Conservation (phyloP, 192 early-diverging fungal species). For the Backusella sp. region DNA sequence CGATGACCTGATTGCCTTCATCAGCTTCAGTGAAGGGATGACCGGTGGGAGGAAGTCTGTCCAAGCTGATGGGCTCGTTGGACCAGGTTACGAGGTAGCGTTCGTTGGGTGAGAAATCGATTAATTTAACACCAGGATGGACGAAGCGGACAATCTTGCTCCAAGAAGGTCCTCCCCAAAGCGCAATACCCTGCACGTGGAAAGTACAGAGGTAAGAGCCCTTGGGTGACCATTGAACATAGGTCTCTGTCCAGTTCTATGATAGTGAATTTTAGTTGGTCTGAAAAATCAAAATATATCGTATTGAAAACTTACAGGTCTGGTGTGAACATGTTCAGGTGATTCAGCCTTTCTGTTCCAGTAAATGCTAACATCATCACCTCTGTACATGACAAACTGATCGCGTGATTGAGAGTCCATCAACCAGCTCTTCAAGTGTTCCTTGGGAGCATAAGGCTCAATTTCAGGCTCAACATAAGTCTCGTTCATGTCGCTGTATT, state of each 20-base stretch:
- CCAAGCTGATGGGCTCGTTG: conserved; percentile 76
- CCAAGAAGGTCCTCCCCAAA: conserved; percentile 96
- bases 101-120: conserved; percentile 96
- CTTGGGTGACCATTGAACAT: conserved; percentile 92
- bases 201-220: conserved; percentile 93
- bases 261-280: neutral
- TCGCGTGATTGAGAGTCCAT: conserved; percentile 81
- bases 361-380: conserved; percentile 80
- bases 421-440: conserved; percentile 90
- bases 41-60: conserved; percentile 43
- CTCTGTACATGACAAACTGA: conserved; percentile 88
- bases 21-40: conserved; percentile 70
- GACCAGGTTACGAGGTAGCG: conserved; percentile 90
- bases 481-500: conserved; percentile 73
- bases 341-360: conserved; percentile 89
- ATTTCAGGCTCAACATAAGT: conserved; percentile 72
- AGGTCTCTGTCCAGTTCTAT: conserved; percentile 93
- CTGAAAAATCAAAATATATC: neutral
- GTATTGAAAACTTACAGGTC: conserved; percentile 39
- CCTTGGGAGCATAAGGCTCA: conserved; percentile 72
- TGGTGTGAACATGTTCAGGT: conserved; percentile 72
- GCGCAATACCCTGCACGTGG: conserved; percentile 89
- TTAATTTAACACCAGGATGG: conserved; percentile 86
- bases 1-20: conserved; percentile 72
- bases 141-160: conserved; percentile 88